These are phyloP conservation scores for Solanum aculeatissimum DNA, from an alignment of 305 asterid species.

Conservation along the genomic window DNA sequence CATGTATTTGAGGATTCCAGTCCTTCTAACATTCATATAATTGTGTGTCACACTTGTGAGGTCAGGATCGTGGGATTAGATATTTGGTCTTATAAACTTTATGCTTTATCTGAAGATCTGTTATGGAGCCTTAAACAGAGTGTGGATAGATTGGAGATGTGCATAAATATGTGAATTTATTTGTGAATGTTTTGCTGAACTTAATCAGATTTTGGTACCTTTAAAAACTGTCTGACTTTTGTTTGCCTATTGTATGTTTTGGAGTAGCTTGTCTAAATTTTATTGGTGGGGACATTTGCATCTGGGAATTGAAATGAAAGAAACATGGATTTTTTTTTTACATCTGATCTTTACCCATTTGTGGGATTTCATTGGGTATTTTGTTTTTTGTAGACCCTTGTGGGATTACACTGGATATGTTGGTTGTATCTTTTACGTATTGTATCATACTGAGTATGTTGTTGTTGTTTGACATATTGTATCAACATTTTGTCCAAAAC, in stretches of 20 bases:
- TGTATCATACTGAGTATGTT: not conserved
- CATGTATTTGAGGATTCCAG: not conserved
- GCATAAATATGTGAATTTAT: not conserved
- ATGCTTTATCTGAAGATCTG: not conserved
- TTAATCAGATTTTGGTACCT: not conserved
- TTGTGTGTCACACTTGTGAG: not conserved
- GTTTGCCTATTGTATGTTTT: not conserved
- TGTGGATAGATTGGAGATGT: not conserved
- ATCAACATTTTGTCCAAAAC: not conserved
- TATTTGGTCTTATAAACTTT: not conserved
- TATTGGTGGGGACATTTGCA: not conserved
- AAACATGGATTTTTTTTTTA: not conserved
- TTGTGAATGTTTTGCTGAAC: not conserved
- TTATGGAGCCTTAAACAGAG: not conserved
- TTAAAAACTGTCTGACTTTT: not conserved
- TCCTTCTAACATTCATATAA: not conserved
- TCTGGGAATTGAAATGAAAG: not conserved
- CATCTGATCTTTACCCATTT: not conserved
- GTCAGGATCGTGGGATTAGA: not conserved
- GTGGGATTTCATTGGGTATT: too few relatives aligned
- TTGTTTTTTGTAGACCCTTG: too few relatives aligned
- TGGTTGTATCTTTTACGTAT: not conserved
- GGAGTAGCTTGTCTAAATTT: not conserved
- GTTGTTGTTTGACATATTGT: not conserved
- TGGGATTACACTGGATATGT: too few relatives aligned